A percentile compares a stretch with the other conserved stretches of the same genome.
Evolutionary conservation across 176 grass and related monocot genomes (phyloP).

Genomic region (Carex parvula): DNA sequence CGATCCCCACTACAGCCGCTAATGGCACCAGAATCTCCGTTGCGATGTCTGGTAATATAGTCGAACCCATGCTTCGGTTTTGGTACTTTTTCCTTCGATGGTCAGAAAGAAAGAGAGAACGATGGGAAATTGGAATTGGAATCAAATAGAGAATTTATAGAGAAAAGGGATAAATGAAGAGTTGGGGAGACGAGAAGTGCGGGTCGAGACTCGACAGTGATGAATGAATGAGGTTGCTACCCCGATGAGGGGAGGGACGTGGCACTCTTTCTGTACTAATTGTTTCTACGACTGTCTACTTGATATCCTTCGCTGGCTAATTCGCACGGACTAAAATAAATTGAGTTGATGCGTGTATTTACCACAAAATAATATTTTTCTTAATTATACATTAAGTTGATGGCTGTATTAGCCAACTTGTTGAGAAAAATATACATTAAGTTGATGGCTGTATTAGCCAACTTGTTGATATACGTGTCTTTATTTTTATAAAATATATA

Average conservation of each 20-base stretch:
- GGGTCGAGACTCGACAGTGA: background rate
- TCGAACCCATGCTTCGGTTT: conserved; percentile 31
- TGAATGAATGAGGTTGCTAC: background rate
- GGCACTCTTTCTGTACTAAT: background rate
- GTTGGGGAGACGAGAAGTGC: background rate
- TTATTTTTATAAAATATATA: no score
- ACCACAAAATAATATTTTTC: no score
- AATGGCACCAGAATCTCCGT: conserved; percentile 66
- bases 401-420: no score
- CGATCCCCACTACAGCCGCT: conserved; percentile 65
- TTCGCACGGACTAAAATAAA: background rate
- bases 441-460: no score
- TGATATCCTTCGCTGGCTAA: background rate
- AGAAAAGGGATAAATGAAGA: background rate
- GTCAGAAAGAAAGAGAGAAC: background rate
- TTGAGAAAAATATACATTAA: no score
- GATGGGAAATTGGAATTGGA: background rate
- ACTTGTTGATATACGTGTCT: no score
- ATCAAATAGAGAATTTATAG: background rate
- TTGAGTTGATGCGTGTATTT: no score
- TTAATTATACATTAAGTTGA: no score
- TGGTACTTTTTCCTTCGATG: background rate
- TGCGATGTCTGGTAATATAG: conserved; percentile 60
- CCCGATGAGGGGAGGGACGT: background rate
- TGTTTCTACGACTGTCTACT: background rate